Base-by-base conservation (phyloP, 1,139 yeast species). In the Yamadazyma pseudoaaseri region DNA sequence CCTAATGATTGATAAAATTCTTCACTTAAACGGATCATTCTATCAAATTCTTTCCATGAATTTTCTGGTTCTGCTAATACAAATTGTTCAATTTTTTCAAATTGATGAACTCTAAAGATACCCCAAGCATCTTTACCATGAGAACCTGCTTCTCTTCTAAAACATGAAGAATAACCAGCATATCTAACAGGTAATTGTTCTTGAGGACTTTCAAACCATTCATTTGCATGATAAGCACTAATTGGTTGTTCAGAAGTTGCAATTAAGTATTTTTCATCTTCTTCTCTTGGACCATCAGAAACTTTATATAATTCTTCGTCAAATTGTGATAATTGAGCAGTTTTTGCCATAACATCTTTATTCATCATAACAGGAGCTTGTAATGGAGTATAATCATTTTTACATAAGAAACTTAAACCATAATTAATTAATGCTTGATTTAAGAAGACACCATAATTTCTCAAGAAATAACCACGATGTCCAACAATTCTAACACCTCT, bases 41-140 rank as follows among this genome's bases (percentile, higher is more conserved):
- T 79, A 60, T 92, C 97, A 53, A 94, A 92, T 73, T 90, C 97
- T 43, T 76, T 80, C 98, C 97, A 92, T 5, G 97, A 90, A 58
- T 90, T 87, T 61, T 90, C 98, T 39, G 98, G 98, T 71, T 92
- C 98, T 39, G 97, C 83, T 52, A 92, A 65, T 48, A 86, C 85
- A 59, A 90, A 92, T 68, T 94, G 98, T 71, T 92, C 99, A 54
- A 92, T 87, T 70, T 92, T 92, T 69, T 94, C 98, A 57, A 92
- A 92, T 38, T 95, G 95, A 60, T 92, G 99, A 39, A 92, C 98
- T 68, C 99, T 83, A 81, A 92, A 92, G 50, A 94, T 90, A 67
- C 99, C 98, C 98, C 99, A 94, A 30, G 99, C 98, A 58, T 92
- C 99, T 66, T 92, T 92, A 64, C 99, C 99, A 58, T 92, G 97